Conservation (phyloP, 2,329 filamentous ascomycete species). For the Fusarium continuum region DNA sequence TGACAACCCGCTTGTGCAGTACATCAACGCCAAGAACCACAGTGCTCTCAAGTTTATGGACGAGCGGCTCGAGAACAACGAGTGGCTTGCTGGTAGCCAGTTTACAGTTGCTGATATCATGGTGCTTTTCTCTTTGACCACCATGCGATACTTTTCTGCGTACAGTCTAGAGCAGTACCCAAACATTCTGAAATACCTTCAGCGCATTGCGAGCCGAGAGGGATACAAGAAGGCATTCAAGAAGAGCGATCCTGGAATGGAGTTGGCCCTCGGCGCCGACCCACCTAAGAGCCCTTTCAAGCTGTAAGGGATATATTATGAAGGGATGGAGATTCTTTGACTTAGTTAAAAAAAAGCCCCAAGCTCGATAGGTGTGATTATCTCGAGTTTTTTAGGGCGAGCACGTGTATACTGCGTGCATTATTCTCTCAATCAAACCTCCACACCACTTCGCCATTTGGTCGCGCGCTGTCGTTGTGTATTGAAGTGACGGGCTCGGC, state of each 20-base stretch:
- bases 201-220: constrained; percentile 54
- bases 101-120: constrained; percentile 75
- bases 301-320: neutral
- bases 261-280: constrained; percentile 44
- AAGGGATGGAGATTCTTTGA: neutral
- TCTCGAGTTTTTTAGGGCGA: too few relatives aligned
- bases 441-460: too few relatives aligned
- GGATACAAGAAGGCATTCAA: constrained; percentile 58
- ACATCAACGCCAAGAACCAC: constrained; percentile 48
- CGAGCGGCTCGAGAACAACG: constrained; percentile 55
- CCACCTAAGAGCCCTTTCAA: constrained; percentile 19
- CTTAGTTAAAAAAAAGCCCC: neutral
- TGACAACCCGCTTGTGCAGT: constrained; percentile 43
- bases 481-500: neutral
- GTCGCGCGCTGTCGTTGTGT: too few relatives aligned
- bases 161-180: constrained; percentile 53
- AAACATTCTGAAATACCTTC: constrained; percentile 57
- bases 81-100: constrained; percentile 67
- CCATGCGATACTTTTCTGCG: constrained; percentile 63
- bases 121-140: constrained; percentile 68
- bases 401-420: too few relatives aligned
- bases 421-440: too few relatives aligned
- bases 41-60: constrained; percentile 61
- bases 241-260: constrained; percentile 60
- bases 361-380: too few relatives aligned